Evolutionary conservation across 2,329 filamentous ascomycete genomes (phyloP), one percentile per base, ranked within the genome.

Genomic region (Aspergillus transmontanensis): DNA sequence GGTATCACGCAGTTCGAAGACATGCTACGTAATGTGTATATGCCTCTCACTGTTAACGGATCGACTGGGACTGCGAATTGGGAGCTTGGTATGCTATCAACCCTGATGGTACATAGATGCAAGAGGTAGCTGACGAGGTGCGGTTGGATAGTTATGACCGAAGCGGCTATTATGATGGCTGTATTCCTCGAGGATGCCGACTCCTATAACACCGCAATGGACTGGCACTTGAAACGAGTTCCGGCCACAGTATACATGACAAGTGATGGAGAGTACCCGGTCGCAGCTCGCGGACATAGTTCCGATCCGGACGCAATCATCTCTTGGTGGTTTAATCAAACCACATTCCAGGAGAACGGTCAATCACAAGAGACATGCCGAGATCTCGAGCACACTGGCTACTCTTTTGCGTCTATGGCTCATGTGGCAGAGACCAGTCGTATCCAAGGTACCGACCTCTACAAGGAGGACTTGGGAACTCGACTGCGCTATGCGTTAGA

Each of bases 101-200:
- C 14, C 26, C 3, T 19, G 19, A n/a, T 14, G 7, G 16, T 41
- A n/a, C 6, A 41, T 7, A 1, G 6, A 41, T 6, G 19, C 6
- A 7, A 9, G 14, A 12, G 7, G 11, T 34, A 53, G 50, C 50
- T 41, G 4, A 41, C 19, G 16, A 14, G 16, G 39, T n/a, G 16
- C 6, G 6, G 10, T n/a, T 6, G 4, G 1, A n/a, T 11, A 54
- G 54, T 45, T 4, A 57, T 57, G 54, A 57, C 34, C 11, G 54
- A 57, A 28, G 54, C 54, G 9, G 54, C 54, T 19, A 41, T 57
- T 5, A 14, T 41, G 34, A 57, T 57, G 32, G 32, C 54, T 3
- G 54, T 57, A 28, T 57, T 57, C n/a, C 32, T 43, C n/a, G 54
- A 57, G n/a, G 54, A 57, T 12, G 7, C 54, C 2, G 34, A 57